Conservation (phyloP, 805 yeast species). For the Candida ficus region DNA sequence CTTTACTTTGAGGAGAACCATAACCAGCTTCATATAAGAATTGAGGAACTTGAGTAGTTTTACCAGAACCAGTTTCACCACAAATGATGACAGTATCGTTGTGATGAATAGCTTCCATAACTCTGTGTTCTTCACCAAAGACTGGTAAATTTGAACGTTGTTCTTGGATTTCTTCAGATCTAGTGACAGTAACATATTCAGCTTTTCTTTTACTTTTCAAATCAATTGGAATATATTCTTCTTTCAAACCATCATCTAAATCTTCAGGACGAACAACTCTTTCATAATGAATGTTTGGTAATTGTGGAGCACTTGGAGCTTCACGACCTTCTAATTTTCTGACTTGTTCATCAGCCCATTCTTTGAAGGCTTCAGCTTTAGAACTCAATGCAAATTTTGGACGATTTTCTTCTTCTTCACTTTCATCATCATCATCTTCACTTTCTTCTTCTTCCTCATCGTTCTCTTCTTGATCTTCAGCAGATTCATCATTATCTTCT, state of each 20-base stretch:
- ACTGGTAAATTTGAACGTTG: conserved; percentile 79
- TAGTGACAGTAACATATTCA: conserved; percentile 58
- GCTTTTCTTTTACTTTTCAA: conserved; percentile 49
- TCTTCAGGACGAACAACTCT: conserved; percentile 67
- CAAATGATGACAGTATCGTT: conserved; percentile 87
- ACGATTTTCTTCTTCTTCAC: conserved; percentile 24
- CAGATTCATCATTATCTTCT: conserved; percentile 15
- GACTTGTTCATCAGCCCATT: conserved; percentile 81
- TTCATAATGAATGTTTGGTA: conserved; percentile 36
- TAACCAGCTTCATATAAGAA: conserved; percentile 91
- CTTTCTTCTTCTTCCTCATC: conserved; percentile 23
- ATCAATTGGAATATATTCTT: conserved; percentile 57
- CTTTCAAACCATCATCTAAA: conserved; percentile 60
- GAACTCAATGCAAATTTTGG: conserved; percentile 40
- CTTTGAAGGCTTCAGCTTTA: conserved; percentile 65
- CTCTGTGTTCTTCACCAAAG: conserved; percentile 80
- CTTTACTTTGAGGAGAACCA: conserved; percentile 50
- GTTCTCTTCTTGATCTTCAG: conserved; percentile 21
- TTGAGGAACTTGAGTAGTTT: conserved; percentile 97
- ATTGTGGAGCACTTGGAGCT: conserved; percentile 39
- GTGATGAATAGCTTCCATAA: conserved; percentile 94
- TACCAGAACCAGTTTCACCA: conserved; percentile 99
- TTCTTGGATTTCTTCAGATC: conserved; percentile 62
- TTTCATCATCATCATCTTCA: conserved; percentile 27
- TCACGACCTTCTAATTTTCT: conserved; percentile 59